phyloP scores from a whole-genome alignment of 495 filamentous ascomycete species.

The Opeltia flavorubescens region DNA sequence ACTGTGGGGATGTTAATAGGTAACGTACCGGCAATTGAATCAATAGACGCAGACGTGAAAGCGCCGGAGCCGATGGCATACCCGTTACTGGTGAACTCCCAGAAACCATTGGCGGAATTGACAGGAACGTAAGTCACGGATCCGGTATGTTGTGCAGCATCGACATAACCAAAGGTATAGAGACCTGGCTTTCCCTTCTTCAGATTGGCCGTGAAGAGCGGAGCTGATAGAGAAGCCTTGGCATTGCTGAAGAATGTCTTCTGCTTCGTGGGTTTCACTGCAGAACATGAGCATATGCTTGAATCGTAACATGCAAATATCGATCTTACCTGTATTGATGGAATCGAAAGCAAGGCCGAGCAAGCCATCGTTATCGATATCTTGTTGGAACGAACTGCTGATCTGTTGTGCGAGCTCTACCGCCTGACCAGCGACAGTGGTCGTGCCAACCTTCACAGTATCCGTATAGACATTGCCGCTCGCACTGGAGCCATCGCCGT shows the following conservation, averaged over 20 bases:
- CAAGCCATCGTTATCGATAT: slow-evolving; percentile 52
- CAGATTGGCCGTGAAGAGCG: slow-evolving; percentile 55
- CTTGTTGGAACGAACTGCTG: slow-evolving; percentile 42
- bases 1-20: too few species aligned
- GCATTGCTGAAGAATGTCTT: slow-evolving; percentile 68
- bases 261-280: slow-evolving; percentile 41
- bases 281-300: not conserved
- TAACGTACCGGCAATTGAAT: slow-evolving; percentile 40
- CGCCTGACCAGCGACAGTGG: slow-evolving; percentile 49
- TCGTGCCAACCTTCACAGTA: slow-evolving; percentile 49
- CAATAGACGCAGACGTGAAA: slow-evolving; percentile 23
- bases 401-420: slow-evolving; percentile 54
- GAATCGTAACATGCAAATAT: not conserved
- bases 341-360: slow-evolving; percentile 57
- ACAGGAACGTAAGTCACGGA: slow-evolving; percentile 46
- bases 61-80: slow-evolving; percentile 43
- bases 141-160: slow-evolving; percentile 47
- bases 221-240: slow-evolving; percentile 36
- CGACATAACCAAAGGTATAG: slow-evolving; percentile 67
- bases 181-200: slow-evolving; percentile 48
- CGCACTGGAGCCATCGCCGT: slow-evolving; percentile 57
- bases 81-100: slow-evolving; percentile 50
- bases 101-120: slow-evolving; percentile 49
- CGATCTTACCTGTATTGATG: slow-evolving; percentile 43
- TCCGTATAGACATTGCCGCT: slow-evolving; percentile 57